These are phyloP conservation scores for Ormosia semicastrata DNA, from an alignment of 306 rosid species.

Conservation along the genomic window DNA sequence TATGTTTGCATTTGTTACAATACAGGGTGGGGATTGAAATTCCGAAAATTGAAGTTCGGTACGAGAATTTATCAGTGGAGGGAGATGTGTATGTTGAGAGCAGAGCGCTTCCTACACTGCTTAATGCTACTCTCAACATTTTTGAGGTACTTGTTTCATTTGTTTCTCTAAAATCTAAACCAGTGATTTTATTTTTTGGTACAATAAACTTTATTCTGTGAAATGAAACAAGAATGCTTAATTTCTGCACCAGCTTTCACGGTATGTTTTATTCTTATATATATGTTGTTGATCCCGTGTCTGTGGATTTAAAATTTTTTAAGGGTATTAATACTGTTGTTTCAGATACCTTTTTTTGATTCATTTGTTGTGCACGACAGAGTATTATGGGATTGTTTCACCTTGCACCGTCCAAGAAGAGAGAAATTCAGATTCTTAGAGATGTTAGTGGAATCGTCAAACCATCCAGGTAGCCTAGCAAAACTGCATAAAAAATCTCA, in stretches of 20 bases:
- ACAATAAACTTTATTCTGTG: background rate
- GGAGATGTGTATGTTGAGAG: constrained; percentile 64
- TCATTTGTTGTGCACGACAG: constrained; percentile 24
- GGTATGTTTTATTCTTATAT: background rate
- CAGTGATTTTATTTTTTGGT: too few relatives aligned
- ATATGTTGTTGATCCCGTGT: background rate
- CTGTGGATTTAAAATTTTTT: background rate
- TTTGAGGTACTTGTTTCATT: constrained; percentile 44
- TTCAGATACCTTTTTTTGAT: background rate
- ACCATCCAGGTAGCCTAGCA: constrained; percentile 58
- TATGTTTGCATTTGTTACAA: background rate
- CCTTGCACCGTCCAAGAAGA: constrained; percentile 54
- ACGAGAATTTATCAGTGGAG: constrained; percentile 49
- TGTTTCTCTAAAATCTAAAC: background rate
- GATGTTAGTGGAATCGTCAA: constrained; percentile 57
- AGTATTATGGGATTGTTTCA: constrained; percentile 42
- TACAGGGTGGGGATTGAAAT: constrained; percentile 58
- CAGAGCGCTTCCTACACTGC: constrained; percentile 72
- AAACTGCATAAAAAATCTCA: background rate
- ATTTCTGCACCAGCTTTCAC: background rate
- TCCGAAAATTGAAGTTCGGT: constrained; percentile 64
- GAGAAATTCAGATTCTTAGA: constrained; percentile 49
- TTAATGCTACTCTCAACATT: constrained; percentile 47
- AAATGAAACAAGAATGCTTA: background rate
- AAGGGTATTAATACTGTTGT: too few relatives aligned